Evolutionary conservation across 495 filamentous ascomycete species (phyloP), one percentile per base, ranked within the genome.

Genomic region (Pyrenula aspistea): DNA sequence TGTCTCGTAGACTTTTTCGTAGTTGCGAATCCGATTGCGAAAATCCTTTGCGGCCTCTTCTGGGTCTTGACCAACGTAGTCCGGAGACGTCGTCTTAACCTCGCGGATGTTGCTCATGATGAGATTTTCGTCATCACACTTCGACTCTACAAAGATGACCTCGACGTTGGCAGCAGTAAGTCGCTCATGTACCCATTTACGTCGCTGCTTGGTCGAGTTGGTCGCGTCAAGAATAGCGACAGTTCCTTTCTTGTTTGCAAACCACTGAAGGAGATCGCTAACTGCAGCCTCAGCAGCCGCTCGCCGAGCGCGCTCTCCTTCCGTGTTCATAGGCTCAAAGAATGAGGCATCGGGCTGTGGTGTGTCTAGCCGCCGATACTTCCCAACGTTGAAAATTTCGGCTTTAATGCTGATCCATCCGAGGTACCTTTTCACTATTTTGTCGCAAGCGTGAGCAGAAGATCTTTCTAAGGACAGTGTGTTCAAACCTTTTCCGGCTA

Each of bases 21-120:
- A 98, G 67, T 96, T 95, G 60, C 84, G 83, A 66, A 98, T 98
- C 53, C 93, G 86, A 56, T 92, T 87, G 55, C 88, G 85, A 73
- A 98, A 98, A 69, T 98, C 93, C 53, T 82, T 69, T 2, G 89
- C 93, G 21, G 93, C 93, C 22, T 75, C 72, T 64, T 98, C 93
- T 12, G 93, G 93, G 65, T 98, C 93, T 66, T 94, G 89, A 20
- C 92, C 93, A 59, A 81, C 74, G 70, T 98, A 98, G 68, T 98
- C 93, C 1, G 93, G 93, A 12, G 88, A 93, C 11, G 88, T 91
- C 2, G 91, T 94, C 79, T 98, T 98, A 59, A 98, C 93, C 67
- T 96, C 93, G 55, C 90, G 83, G 65, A 98, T 95, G 68, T 98
- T 98, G 75, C 80, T 86, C 88, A 95, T 94, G 71, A 98, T 93